phyloP scores from a whole-genome alignment of 2,329 filamentous ascomycete species.

The Trichoderma polysporum region DNA sequence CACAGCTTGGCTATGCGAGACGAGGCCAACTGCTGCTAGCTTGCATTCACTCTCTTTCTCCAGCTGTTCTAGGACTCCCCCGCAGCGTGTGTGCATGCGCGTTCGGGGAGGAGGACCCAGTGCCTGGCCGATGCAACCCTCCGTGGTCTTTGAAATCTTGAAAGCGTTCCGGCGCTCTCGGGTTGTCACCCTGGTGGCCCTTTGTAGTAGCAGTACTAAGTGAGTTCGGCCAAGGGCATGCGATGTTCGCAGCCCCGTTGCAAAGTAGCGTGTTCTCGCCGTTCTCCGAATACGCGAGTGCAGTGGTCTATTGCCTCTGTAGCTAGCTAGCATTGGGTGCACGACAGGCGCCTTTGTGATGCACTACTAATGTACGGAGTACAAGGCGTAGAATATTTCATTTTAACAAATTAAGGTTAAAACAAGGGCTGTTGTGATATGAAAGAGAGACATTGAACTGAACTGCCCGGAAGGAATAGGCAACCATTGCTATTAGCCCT shows the following conservation, averaged over 20 bases:
- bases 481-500: constrained; percentile 1
- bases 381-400: neutral
- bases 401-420: neutral
- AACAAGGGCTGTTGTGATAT: neutral
- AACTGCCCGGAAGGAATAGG: neutral
- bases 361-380: neutral
- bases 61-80: constrained; percentile 2
- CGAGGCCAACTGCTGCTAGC: neutral
- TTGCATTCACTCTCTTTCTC: neutral
- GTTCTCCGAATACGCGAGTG: constrained; percentile 1
- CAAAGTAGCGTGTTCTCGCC: neutral
- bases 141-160: neutral
- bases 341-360: neutral
- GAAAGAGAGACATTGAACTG: constrained; percentile 1
- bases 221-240: constrained; percentile 3
- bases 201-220: neutral
- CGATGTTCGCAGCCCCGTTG: neutral
- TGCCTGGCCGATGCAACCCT: constrained; percentile 19
- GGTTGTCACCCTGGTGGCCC: constrained; percentile 3
- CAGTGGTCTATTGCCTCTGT: neutral
- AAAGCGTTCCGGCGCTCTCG: neutral
- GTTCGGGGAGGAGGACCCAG: neutral
- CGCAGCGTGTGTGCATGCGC: neutral
- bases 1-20: constrained; percentile 10
- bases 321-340: constrained; percentile 3